Evolutionary conservation across 306 rosid genomes (phyloP), one percentile per base, ranked within the genome.

Genomic region (Fagus crenata): DNA sequence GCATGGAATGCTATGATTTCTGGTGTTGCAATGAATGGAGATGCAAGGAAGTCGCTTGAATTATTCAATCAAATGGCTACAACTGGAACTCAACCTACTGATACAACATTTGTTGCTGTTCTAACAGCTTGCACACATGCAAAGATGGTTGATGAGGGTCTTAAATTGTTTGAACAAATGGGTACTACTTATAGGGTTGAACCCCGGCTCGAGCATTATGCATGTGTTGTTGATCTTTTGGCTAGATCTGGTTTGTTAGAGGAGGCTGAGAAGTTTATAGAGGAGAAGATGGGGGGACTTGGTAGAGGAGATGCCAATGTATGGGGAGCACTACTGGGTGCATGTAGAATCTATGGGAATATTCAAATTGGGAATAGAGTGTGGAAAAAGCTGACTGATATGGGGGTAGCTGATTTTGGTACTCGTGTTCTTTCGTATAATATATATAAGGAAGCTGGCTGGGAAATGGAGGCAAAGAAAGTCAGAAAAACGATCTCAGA

Each of bases 281-380:
- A 89, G 84, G 85, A 90, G 75, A 93, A 85, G 82, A 92, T 90
- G 94, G 92, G 87, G 75, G 93, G 94, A 65, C 65, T 89, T n/a
- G 77, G 64, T 1, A 85, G 79, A 17, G 82, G 82, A 6, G 94
- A 90, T 77, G 90, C 85, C 58, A 90, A 92, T 41, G 90, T 87
- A 56, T 94, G 91, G 96, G 98, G 96, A 70, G 89, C 98, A 9
- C 81, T 90, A 49, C 80, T 85, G 54, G 81, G 86, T 73, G 98
- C 96, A 1, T 94, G 97, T 80, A 89, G 97, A 83, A 81, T 86
- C 73, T 79, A 92, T 72, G 86, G 83, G 77, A 92, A 88, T 36
- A 79, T 92, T 49, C 86, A 79, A 51, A 84, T 84, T 72, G 93
- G 93, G 49, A 74, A 94, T 65, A 81, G 92, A 72, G 83, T 89